Conservation (phyloP, 306 rosid species). For the Begonia fuchsioides region DNA sequence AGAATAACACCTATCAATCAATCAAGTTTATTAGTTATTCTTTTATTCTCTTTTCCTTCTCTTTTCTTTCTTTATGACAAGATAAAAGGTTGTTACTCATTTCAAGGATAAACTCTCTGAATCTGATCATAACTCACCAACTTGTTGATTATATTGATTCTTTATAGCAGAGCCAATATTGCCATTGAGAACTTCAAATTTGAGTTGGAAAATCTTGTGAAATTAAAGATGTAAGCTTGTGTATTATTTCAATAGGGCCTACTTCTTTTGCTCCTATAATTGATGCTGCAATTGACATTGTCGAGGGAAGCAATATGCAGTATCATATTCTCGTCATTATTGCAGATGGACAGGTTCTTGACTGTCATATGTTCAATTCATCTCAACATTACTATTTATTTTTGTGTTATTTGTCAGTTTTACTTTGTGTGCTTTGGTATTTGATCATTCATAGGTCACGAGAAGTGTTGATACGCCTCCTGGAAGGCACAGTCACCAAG, state of each 20-base stretch:
- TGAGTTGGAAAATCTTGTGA: too few relatives aligned
- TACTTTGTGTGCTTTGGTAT: constrained; percentile 5
- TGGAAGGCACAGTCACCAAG: constrained; percentile 63
- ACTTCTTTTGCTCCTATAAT: constrained; percentile 88
- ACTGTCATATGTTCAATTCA: constrained; percentile 1
- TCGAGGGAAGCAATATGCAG: constrained; percentile 63
- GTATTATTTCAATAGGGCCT: constrained; percentile 47
- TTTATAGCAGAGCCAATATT: too few relatives aligned
- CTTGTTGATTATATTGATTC: too few relatives aligned
- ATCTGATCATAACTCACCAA: too few relatives aligned
- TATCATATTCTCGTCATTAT: constrained; percentile 93
- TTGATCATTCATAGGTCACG: constrained; percentile 35
- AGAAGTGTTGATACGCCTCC: constrained; percentile 52
- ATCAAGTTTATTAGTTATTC: too few relatives aligned
- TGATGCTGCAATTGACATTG: constrained; percentile 72
- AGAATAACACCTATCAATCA: too few relatives aligned
- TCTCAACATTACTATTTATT: constrained; percentile 4
- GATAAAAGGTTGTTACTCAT: too few relatives aligned
- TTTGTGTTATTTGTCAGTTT: not conserved
- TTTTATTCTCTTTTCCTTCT: too few relatives aligned
- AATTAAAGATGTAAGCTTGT: not conserved
- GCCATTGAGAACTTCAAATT: too few relatives aligned
- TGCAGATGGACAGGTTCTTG: constrained; percentile 95
- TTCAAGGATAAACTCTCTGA: too few relatives aligned
- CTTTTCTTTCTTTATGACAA: too few relatives aligned